Conservation (phyloP, 1,284 basidiomycete genomes). For the Apiotrichum gamsii region DNA sequence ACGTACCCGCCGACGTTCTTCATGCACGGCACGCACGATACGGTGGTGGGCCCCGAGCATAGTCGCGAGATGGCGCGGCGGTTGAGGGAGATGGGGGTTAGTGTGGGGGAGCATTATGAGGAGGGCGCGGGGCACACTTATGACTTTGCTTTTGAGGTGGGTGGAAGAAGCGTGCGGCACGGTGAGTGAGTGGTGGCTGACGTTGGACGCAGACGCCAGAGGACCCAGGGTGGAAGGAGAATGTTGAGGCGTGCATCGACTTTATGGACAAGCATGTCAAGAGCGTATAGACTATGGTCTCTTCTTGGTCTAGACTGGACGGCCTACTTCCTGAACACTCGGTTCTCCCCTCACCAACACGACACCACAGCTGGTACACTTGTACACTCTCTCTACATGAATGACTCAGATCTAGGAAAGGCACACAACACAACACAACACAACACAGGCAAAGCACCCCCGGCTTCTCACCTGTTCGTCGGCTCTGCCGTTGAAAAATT, state of each 20-base stretch:
- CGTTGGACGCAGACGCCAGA: conserved; percentile 14
- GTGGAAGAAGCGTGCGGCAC: neutral
- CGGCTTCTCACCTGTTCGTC: too few species aligned
- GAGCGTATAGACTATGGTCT: neutral
- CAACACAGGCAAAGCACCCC: too few species aligned
- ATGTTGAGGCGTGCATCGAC: conserved; percentile 19
- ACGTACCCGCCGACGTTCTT: conserved; percentile 24
- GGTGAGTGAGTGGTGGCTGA: neutral
- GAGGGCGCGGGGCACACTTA: conserved; percentile 6
- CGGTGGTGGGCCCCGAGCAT: conserved; percentile 20
- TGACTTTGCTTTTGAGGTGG: conserved; percentile 20
- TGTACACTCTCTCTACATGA: too few species aligned
- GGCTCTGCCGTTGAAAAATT: too few species aligned
- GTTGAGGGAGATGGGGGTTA: conserved; percentile 13
- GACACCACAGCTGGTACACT: too few species aligned
- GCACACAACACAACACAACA: too few species aligned
- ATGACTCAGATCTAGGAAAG: too few species aligned
- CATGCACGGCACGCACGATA: conserved; percentile 25
- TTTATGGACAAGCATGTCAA: conserved; percentile 24
- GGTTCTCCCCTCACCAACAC: too few species aligned
- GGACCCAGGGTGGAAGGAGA: conserved; percentile 23
- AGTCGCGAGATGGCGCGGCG: conserved; percentile 14
- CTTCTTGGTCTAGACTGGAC: neutral
- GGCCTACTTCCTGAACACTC: too few species aligned
- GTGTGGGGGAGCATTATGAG: conserved; percentile 6